Evolutionary conservation across 768 basidiomycete genomes (phyloP).

Genomic region (Amanita pallidorosea): DNA sequence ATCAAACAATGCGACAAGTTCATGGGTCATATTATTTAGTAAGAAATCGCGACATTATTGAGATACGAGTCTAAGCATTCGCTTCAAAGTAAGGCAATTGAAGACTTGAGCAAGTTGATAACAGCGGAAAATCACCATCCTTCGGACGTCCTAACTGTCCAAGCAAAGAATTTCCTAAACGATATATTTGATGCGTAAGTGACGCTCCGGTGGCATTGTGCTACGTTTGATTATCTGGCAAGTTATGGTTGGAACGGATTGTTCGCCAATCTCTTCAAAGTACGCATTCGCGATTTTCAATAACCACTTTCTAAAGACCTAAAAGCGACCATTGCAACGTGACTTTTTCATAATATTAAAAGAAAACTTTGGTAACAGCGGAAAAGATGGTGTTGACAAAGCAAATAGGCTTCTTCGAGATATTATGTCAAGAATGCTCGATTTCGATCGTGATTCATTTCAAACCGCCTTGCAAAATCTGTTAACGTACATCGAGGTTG

Average conservation of each 20-base stretch:
- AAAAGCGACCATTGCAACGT: constrained; percentile 32
- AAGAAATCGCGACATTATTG: constrained; percentile 11
- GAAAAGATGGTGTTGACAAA: constrained; percentile 20
- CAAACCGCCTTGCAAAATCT: constrained; percentile 50
- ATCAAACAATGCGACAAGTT: constrained; percentile 48
- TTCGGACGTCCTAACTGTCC: constrained; percentile 49
- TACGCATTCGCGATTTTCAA: constrained; percentile 12
- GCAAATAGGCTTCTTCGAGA: constrained; percentile 50
- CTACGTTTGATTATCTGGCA: constrained; percentile 1
- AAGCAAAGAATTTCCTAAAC: constrained; percentile 46
- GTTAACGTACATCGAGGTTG: constrained; percentile 42
- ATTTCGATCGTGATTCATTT: constrained; percentile 38
- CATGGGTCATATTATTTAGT: constrained; percentile 46
- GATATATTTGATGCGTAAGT: constrained; percentile 35
- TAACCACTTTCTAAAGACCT: background rate
- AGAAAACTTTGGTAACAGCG: constrained; percentile 29
- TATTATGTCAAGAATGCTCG: constrained; percentile 33
- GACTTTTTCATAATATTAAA: constrained; percentile 46
- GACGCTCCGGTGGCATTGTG: background rate
- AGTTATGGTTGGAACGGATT: constrained; percentile 53
- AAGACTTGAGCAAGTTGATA: constrained; percentile 31
- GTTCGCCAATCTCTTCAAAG: constrained; percentile 48
- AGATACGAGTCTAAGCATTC: background rate
- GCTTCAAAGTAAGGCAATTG: background rate
- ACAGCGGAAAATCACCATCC: constrained; percentile 32